phyloP scores from a whole-genome alignment of 768 basidiomycete species.

The Rhodosporidiobolus odoratus region DNA sequence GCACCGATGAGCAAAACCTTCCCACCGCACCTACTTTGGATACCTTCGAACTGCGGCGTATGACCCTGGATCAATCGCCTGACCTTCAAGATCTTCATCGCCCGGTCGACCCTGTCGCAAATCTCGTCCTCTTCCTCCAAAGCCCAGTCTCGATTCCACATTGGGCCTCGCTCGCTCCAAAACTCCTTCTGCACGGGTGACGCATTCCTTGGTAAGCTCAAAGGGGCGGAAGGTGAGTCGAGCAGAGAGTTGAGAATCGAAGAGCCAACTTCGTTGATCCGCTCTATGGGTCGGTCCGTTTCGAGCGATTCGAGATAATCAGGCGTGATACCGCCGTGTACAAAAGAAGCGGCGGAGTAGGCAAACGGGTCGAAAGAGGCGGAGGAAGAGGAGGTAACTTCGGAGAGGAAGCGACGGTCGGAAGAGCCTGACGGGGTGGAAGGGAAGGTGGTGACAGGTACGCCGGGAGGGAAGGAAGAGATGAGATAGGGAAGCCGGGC shows the following conservation, averaged over 20 bases:
- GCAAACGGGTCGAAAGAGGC: slow-evolving; percentile 56
- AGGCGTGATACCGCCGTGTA: slow-evolving; percentile 84
- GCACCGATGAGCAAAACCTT: slow-evolving; percentile 87
- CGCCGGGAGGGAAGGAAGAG: slow-evolving; percentile 55
- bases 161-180: slow-evolving; percentile 66
- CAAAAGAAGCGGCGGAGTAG: slow-evolving; percentile 79
- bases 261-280: slow-evolving; percentile 68
- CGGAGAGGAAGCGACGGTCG: slow-evolving; percentile 41
- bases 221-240: slow-evolving; percentile 47
- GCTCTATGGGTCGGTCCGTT: slow-evolving; percentile 52
- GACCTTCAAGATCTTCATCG: slow-evolving; percentile 70
- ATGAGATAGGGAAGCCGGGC: slow-evolving; percentile 60
- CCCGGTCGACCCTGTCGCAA: slow-evolving; percentile 66
- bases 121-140: slow-evolving; percentile 59
- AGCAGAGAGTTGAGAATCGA: slow-evolving; percentile 67
- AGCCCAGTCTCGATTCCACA: slow-evolving; percentile 89
- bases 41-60: slow-evolving; percentile 84
- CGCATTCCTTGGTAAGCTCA: slow-evolving; percentile 57
- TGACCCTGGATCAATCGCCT: slow-evolving; percentile 92
- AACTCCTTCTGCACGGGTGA: slow-evolving; percentile 64
- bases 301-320: slow-evolving; percentile 55
- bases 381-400: slow-evolving; percentile 43
- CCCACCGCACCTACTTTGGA: slow-evolving; percentile 79
- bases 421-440: slow-evolving; percentile 46
- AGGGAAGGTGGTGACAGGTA: slow-evolving; percentile 61